These are phyloP conservation scores for Trematosphaeria pertusa DNA, from an alignment of 2,329 filamentous ascomycete species.

Conservation along the genomic window DNA sequence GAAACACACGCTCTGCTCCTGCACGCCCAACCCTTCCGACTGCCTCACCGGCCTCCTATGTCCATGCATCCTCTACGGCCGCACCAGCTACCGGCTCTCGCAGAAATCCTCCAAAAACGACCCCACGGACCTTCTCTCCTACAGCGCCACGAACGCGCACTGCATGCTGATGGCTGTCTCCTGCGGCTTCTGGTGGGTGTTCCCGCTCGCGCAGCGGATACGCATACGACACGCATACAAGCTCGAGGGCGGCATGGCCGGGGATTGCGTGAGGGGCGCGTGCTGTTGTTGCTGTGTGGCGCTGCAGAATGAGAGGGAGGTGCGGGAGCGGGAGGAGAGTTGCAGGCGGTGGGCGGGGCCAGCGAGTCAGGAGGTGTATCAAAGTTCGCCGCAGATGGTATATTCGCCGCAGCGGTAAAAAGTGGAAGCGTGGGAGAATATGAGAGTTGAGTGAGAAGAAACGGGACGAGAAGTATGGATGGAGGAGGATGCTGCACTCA, in stretches of 20 bases:
- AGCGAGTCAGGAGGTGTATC: conserved; percentile 42
- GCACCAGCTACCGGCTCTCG: conserved; percentile 52
- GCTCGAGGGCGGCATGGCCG: conserved; percentile 45
- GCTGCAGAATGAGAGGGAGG: conserved; percentile 55
- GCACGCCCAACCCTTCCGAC: conserved; percentile 43
- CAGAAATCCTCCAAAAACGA: conserved; percentile 48
- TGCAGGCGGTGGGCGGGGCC: conserved; percentile 47
- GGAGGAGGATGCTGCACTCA: too few relatives aligned
- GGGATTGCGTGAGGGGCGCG: conserved; percentile 45
- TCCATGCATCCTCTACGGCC: conserved; percentile 54
- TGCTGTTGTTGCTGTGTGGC: conserved; percentile 53
- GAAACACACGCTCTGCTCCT: conserved; percentile 43
- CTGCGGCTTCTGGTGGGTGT: conserved; percentile 48
- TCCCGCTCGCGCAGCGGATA: conserved; percentile 47
- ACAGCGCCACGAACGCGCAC: conserved; percentile 46
- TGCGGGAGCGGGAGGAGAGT: conserved; percentile 53
- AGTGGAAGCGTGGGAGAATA: neutral
- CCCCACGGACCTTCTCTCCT: conserved; percentile 49
- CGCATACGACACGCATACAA: conserved; percentile 53
- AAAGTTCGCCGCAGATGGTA: conserved; percentile 37
- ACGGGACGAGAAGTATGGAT: too few relatives aligned
- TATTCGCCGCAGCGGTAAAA: conserved; percentile 45
- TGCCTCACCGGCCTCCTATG: conserved; percentile 50
- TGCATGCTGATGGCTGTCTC: conserved; percentile 48
- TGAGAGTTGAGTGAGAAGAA: too few relatives aligned